Percentiles rank a stretch among this genome's conserved stretches.
These are phyloP conservation scores for Entelexis sorbosivorans DNA, from an alignment of 1,139 yeast genomes.

Conservation along the genomic window DNA sequence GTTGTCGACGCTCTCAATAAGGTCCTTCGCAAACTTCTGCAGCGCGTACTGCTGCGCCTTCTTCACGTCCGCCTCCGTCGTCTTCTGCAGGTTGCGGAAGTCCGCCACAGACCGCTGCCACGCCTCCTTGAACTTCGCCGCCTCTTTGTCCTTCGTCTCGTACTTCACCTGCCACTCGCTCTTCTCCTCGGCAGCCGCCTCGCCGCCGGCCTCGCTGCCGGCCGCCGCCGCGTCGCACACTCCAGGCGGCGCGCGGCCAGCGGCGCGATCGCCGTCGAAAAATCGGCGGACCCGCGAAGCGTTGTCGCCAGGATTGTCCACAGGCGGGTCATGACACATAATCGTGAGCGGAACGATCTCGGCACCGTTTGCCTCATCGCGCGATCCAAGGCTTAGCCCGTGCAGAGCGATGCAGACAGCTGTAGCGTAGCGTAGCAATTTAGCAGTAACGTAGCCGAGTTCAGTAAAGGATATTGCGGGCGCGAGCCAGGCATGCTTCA, in stretches of 20 bases:
- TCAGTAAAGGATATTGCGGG: too few relatives aligned
- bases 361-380: too few relatives aligned
- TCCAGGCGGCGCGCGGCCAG: slow-evolving; percentile 13
- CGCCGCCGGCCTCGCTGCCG: slow-evolving; percentile 20
- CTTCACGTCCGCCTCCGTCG: slow-evolving; percentile 76
- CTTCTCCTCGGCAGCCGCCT: slow-evolving; percentile 21
- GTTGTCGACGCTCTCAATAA: slow-evolving; percentile 82
- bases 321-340: too few relatives aligned
- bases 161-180: slow-evolving; percentile 42
- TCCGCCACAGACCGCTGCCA: slow-evolving; percentile 81
- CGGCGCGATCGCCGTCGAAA: too few relatives aligned
- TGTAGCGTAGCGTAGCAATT: too few relatives aligned
- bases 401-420: too few relatives aligned
- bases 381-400: too few relatives aligned
- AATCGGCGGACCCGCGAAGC: too few relatives aligned
- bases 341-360: too few relatives aligned
- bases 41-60: slow-evolving; percentile 85
- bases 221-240: slow-evolving; percentile 19
- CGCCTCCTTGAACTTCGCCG: slow-evolving; percentile 71
- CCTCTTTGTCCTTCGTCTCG: slow-evolving; percentile 63
- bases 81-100: slow-evolving; percentile 84
- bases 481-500: too few relatives aligned
- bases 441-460: too few relatives aligned
- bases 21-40: slow-evolving; percentile 85
- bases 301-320: too few relatives aligned